Evolutionary conservation across 768 basidiomycete species (phyloP), one percentile per base, ranked within the genome.

Genomic region (Lentinula lateritia): DNA sequence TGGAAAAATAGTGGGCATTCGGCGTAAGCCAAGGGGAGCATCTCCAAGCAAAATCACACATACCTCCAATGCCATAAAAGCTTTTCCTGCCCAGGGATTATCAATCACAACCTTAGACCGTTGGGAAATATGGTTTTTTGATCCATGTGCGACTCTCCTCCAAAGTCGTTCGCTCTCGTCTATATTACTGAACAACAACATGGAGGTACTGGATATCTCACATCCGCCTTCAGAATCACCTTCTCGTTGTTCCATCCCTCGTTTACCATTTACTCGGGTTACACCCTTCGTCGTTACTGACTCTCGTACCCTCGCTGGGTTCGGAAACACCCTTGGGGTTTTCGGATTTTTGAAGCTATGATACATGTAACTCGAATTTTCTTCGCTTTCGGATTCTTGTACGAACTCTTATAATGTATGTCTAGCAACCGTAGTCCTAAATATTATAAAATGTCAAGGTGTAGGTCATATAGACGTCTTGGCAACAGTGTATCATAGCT

Each of bases 71-170:
- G n/a, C 50, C 15, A 23, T 50, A 12, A 50, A 43, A 10, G 3
- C 34, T 20, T 15, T 60, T 18, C 66, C 63, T 10, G 63, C 67
- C 13, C 68, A 74, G 39, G 89, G 88, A 13, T 72, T 93, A 62
- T 84, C 88, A 18, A 66, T 75, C 34, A 79, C 87, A 10, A 86
- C 85, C 28, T 72, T 93, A 43, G 89, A 92, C 61, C 77, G 92
- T 58, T 94, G 92, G 92, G 91, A 94, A 65, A 65, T 89, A 34
- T 94, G 92, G 92, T 80, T 78, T 42, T 88, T 90, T 66, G 89
- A 93, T 65, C 83, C 84, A 8, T 72, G 76, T 5, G 70, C 75
- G 15, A 74, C 79, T 18, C 71, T 70, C 41, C 58, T 87, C 56
- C 82, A 80, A 56, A 80, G 78, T 48, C 84, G 84, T 2, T 54